Evolutionary conservation across 352 stramenopile species (phyloP).

Genomic region (Pythium rhizo-oryzae): DNA sequence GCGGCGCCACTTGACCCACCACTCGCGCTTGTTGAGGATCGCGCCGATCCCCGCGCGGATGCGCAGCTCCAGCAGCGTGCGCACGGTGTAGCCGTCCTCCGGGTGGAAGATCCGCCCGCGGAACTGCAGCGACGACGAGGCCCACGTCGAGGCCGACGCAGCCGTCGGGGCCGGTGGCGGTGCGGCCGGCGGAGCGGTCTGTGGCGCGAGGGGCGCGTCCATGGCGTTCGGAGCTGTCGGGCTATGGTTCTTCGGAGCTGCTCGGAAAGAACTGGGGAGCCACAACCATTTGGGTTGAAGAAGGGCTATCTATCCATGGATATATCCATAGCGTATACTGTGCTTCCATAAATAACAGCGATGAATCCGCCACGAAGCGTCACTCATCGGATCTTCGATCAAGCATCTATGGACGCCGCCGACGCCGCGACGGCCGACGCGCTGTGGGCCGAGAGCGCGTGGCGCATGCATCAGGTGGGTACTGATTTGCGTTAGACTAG

Average conservation of each 20-base stretch:
- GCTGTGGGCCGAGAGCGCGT: conserved; percentile 13
- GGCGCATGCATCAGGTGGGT: conserved; percentile 17
- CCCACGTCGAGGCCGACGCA: neutral
- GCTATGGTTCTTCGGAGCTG: neutral
- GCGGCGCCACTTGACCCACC: conserved; percentile 46
- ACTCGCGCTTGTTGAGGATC: conserved; percentile 46
- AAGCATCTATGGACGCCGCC: neutral
- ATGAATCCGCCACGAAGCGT: too few species aligned
- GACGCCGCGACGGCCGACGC: too few species aligned
- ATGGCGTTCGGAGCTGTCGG: neutral
- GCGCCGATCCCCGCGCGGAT: conserved; percentile 36
- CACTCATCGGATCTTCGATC: neutral
- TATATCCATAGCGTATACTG: neutral
- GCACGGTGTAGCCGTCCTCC: conserved; percentile 24
- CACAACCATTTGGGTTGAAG: neutral
- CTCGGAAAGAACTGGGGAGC: neutral
- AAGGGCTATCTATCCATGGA: neutral
- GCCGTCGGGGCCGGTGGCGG: neutral
- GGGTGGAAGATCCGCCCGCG: conserved; percentile 25
- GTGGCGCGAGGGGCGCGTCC: neutral
- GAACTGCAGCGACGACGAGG: conserved; percentile 16
- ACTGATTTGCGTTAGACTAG: neutral
- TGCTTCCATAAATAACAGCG: neutral
- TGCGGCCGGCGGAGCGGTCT: neutral
- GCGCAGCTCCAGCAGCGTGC: conserved; percentile 38